Conservation (phyloP, 352 stramenopile genomes). For the Globisporangium emineosum region DNA sequence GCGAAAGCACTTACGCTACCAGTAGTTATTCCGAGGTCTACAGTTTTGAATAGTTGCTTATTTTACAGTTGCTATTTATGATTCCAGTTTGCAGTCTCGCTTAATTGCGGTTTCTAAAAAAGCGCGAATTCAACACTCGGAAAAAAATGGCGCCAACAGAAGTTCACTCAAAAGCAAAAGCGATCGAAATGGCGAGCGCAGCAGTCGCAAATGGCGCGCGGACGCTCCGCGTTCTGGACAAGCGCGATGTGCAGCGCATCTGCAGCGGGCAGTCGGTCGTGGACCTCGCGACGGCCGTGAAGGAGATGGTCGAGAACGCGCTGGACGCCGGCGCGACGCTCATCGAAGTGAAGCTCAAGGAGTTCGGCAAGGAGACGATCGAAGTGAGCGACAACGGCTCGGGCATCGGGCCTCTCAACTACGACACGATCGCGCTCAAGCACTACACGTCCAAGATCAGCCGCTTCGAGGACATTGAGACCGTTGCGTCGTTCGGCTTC, state of each 20-base stretch:
- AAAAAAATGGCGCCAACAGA: no score
- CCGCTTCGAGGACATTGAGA: constrained; percentile 93
- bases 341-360: constrained; percentile 89
- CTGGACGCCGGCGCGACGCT: constrained; percentile 64
- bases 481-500: constrained; percentile 91
- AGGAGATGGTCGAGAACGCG: constrained; percentile 97
- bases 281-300: constrained; percentile 94
- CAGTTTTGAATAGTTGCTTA: no score
- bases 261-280: constrained; percentile 94
- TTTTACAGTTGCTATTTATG: no score
- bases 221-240: constrained; percentile 37
- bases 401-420: constrained; percentile 83
- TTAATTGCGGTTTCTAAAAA: no score
- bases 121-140: no score
- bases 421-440: constrained; percentile 81
- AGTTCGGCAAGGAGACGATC: constrained; percentile 90
- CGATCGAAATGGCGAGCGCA: constrained; percentile 4
- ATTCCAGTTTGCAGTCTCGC: no score
- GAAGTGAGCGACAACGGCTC: constrained; percentile 96
- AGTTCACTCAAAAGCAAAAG: no score
- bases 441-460: constrained; percentile 96
- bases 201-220: constrained; percentile 1
- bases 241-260: constrained; percentile 59
- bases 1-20: no score
- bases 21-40: no score